Conservation (phyloP, 2,329 filamentous ascomycete species). For the Elsinoe necatrix region DNA sequence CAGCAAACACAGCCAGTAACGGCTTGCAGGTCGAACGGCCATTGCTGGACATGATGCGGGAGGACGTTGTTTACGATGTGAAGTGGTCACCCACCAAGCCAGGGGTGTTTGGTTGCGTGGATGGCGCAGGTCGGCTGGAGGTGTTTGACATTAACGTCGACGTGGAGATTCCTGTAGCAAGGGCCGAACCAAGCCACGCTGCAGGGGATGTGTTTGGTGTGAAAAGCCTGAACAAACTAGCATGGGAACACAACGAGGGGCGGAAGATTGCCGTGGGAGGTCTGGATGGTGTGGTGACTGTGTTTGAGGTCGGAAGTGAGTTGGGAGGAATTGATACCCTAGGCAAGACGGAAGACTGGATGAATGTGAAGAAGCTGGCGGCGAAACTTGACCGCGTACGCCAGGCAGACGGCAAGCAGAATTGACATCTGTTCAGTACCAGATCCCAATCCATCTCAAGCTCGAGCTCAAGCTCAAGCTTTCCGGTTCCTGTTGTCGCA, state of each 20-base stretch:
- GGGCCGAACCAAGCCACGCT: constrained; percentile 43
- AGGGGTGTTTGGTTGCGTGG: constrained; percentile 87
- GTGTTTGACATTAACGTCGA: constrained; percentile 92
- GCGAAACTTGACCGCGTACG: constrained; percentile 54
- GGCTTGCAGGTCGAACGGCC: constrained; percentile 53
- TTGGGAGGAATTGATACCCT: constrained; percentile 76
- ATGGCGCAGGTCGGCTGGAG: constrained; percentile 85
- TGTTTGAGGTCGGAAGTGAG: constrained; percentile 83
- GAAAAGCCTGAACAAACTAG: constrained; percentile 84
- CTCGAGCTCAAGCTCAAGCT: background rate
- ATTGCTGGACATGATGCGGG: constrained; percentile 80
- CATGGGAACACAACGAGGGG: constrained; percentile 88
- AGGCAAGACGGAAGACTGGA: constrained; percentile 77
- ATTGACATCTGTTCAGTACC: background rate
- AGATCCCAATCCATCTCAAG: no score
- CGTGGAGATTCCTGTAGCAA: constrained; percentile 81
- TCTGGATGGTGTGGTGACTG: constrained; percentile 78
- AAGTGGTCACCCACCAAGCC: constrained; percentile 92
- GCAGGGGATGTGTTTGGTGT: constrained; percentile 34
- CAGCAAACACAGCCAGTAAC: constrained; percentile 14
- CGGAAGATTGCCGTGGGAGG: constrained; percentile 82
- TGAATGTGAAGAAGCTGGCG: constrained; percentile 81
- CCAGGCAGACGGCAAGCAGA: constrained; percentile 21
- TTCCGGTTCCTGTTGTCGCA: background rate
- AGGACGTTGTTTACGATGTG: constrained; percentile 94